Evolutionary conservation across 1,284 basidiomycete genomes (phyloP).

Genomic region (Marasmius oreades): DNA sequence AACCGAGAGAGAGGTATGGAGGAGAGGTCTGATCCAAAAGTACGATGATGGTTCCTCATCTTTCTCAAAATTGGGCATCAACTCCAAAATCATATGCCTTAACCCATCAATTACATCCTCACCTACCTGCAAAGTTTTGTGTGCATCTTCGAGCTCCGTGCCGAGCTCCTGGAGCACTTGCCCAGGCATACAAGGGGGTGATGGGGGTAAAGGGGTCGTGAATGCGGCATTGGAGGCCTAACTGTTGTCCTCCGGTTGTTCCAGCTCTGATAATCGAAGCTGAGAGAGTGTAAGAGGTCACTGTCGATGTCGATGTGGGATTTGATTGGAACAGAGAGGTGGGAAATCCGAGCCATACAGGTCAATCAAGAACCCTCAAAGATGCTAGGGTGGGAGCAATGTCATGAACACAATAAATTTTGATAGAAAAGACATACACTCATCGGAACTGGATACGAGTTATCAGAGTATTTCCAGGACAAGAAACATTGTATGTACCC

Average conservation of each 20-base stretch:
- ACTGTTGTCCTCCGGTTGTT: not conserved
- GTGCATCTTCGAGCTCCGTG: too few species aligned
- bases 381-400: not conserved
- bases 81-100: not conserved
- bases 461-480: not conserved
- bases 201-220: not conserved
- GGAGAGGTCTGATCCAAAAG: not conserved
- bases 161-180: not conserved
- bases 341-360: not conserved
- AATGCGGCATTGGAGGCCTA: not conserved
- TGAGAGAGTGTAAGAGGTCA: not conserved
- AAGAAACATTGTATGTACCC: not conserved
- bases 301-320: not conserved
- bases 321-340: not conserved
- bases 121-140: not conserved
- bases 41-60: not conserved
- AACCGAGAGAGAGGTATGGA: not conserved
- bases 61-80: not conserved
- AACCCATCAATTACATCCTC: conserved; percentile 1
- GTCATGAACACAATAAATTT: not conserved
- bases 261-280: not conserved
- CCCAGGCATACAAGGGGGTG: not conserved
- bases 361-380: not conserved
- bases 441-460: not conserved
- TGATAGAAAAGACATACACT: not conserved